Evolutionary conservation across 108 stramenopile species (phyloP).

Genomic region (Pseudonitzschia pungens): DNA sequence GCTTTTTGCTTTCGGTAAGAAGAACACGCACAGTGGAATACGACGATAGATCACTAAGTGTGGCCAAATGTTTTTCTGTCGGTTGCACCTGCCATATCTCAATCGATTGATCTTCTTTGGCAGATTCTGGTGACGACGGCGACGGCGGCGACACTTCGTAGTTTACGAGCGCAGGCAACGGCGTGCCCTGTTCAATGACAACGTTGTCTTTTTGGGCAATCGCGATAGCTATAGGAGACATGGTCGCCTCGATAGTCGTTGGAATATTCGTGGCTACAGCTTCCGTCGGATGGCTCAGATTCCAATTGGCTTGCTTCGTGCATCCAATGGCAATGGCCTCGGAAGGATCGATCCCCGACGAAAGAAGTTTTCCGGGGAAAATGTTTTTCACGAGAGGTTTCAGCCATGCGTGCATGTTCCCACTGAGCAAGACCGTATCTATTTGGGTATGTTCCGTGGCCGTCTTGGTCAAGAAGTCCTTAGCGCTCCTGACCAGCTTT

Average conservation of each 20-base stretch:
- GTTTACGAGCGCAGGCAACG: constrained; percentile 29
- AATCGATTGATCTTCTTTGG: constrained; percentile 14
- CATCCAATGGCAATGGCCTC: constrained; percentile 80
- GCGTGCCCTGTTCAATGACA: constrained; percentile 34
- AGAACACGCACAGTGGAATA: constrained; percentile 24
- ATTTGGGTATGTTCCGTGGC: neutral
- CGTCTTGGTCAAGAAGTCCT: constrained; percentile 26
- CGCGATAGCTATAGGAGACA: constrained; percentile 23
- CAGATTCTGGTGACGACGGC: neutral
- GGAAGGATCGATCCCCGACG: constrained; percentile 48
- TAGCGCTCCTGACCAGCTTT: constrained; percentile 51
- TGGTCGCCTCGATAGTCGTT: constrained; percentile 5
- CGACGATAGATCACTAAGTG: constrained; percentile 16
- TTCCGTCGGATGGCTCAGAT: constrained; percentile 26
- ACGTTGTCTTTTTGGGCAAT: constrained; percentile 5
- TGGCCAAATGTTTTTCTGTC: constrained; percentile 29
- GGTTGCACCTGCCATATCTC: constrained; percentile 31
- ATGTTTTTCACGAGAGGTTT: constrained; percentile 48
- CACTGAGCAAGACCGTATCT: constrained; percentile 64
- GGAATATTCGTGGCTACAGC: constrained; percentile 2
- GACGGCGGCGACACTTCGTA: constrained; percentile 1
- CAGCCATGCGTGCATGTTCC: constrained; percentile 59
- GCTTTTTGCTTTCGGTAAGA: constrained; percentile 27
- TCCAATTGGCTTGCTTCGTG: constrained; percentile 61
- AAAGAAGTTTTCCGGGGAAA: constrained; percentile 47